These are phyloP conservation scores for Saitozyma sp. DNA, from an alignment of 768 basidiomycete genomes.

Conservation along the genomic window DNA sequence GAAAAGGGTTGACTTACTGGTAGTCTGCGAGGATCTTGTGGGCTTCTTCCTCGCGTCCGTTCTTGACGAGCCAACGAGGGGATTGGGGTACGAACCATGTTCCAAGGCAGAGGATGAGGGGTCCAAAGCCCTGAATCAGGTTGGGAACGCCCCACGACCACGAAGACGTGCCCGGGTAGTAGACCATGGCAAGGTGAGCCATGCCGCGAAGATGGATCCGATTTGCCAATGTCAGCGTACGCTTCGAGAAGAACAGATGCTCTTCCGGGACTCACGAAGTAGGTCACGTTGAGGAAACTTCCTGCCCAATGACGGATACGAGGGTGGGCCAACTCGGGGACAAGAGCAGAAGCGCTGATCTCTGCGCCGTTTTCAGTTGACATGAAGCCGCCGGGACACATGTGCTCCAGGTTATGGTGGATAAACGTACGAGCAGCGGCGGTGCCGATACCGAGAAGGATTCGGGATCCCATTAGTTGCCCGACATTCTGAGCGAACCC, in stretches of 20 bases:
- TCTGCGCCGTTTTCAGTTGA: neutral
- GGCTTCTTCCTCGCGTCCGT: slow-evolving; percentile 43
- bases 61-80: slow-evolving; percentile 29
- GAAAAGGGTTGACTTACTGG: slow-evolving; percentile 20
- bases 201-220: slow-evolving; percentile 25
- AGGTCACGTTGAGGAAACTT: slow-evolving; percentile 9
- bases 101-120: slow-evolving; percentile 27
- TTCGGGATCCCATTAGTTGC: slow-evolving; percentile 26
- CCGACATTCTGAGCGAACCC: slow-evolving; percentile 20
- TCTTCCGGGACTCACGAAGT: neutral
- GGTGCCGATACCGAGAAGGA: slow-evolving; percentile 50
- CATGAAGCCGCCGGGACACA: too few relatives aligned
- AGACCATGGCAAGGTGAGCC: slow-evolving; percentile 38
- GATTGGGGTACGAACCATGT: slow-evolving; percentile 44
- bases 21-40: slow-evolving; percentile 24
- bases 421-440: slow-evolving; percentile 64
- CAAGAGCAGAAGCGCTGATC: neutral
- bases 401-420: neutral
- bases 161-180: slow-evolving; percentile 11
- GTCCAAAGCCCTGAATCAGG: slow-evolving; percentile 16
- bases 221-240: slow-evolving; percentile 8
- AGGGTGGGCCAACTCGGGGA: slow-evolving; percentile 12
- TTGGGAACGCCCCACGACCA: slow-evolving; percentile 59
- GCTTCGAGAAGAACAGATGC: neutral
- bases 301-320: slow-evolving; percentile 7